These are phyloP conservation scores for Haematococcus sp. DNA, from an alignment of 139 green algal genomes.

Conservation along the genomic window DNA sequence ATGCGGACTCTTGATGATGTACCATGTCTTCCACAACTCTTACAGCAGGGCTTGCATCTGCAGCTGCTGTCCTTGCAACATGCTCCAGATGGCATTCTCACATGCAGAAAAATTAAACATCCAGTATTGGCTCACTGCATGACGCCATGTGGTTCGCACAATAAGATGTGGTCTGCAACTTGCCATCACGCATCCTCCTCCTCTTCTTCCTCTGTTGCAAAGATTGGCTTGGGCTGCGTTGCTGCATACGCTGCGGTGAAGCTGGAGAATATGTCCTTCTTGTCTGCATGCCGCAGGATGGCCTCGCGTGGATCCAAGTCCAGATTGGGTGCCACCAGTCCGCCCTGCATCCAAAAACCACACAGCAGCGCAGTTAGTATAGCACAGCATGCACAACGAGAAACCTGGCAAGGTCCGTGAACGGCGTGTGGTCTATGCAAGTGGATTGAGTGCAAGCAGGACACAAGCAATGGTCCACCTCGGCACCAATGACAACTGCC, in stretches of 20 bases:
- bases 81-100: too few species aligned
- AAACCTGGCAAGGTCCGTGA: background rate
- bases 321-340: constrained; percentile 56
- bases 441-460: too few species aligned
- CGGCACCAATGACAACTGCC: too few species aligned
- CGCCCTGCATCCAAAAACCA: constrained; percentile 44
- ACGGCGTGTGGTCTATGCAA: background rate
- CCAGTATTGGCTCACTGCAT: too few species aligned
- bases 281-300: constrained; percentile 69
- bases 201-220: constrained; percentile 65
- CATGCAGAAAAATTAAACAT: too few species aligned
- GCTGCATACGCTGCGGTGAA: constrained; percentile 72
- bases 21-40: too few species aligned
- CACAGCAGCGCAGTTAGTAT: background rate
- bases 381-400: background rate
- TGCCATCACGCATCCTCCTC: constrained; percentile 46
- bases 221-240: constrained; percentile 81
- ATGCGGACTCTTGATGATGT: too few species aligned
- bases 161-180: too few species aligned
- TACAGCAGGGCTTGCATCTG: too few species aligned
- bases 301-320: constrained; percentile 65
- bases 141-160: too few species aligned
- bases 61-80: too few species aligned
- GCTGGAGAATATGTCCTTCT: constrained; percentile 48
- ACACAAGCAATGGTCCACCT: too few species aligned